Base-by-base conservation (phyloP, 371 early-diverging fungal genomes). In the Mortierella sp. region DNA sequence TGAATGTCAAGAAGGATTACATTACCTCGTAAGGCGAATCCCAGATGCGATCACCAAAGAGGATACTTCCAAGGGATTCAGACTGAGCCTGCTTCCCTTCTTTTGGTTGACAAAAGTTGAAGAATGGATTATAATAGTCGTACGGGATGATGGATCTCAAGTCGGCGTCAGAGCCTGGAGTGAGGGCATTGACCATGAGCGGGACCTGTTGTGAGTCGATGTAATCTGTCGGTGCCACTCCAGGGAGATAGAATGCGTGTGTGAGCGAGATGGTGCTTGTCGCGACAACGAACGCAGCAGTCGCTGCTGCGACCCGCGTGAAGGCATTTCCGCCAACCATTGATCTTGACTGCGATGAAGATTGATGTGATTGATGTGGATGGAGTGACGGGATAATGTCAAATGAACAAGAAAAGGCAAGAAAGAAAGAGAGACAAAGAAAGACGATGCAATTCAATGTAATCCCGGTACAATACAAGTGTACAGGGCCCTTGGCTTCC, bases 21-120 rank as follows among this genome's bases (percentile, higher is more conserved):
- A 19, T 59, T 91, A 95, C 94, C 87, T 95, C 84, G 77, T 95
- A 96, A 8, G 90, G 88, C 4, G 97, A 96, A 55, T 88, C 91
- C 70, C 90, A 95, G 74, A 98, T 94, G 52, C 99, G 92, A 77
- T 98, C 98, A 21, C 99, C 99, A 89, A 97, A 97, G 40, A 98
- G 86, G 43, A 97, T 94, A 67, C 92, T 90, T n/a, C 99, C 99
- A 61, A 98, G 88, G 3, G 91, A 92, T 87, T 97, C 99, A 11
- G 92, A 75, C 72, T 93, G 92, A 9, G 90, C 82, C 72, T 90
- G 83, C 21, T 91, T 88, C 5, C 90, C 92, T 9, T 87, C 89
- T 47, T 89, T 81, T 19, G 97, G 97, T 64, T 77, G 69, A 79
- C 97, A 97, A 79, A 97, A 97, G 69, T 93, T 95, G 83, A 98